Evolutionary conservation across 331 rosid species (phyloP).

Genomic region (Quercus tomentella): DNA sequence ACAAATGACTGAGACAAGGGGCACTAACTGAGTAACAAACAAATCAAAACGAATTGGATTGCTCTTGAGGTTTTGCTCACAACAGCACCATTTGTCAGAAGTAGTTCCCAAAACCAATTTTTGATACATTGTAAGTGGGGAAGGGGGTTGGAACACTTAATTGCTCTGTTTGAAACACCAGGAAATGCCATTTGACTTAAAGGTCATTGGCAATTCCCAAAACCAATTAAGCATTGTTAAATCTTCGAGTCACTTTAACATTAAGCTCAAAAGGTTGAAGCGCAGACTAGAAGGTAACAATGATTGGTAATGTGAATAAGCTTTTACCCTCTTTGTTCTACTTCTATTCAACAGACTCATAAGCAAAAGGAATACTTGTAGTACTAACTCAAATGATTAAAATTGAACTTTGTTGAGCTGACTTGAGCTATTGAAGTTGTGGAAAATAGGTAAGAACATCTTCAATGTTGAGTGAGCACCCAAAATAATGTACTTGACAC

Average conservation of each 20-base stretch:
- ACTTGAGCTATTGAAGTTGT: slow-evolving; percentile 6
- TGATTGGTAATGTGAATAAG: slow-evolving; percentile 10
- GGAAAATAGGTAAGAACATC: neutral
- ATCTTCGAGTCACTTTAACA: neutral
- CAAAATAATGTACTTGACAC: slow-evolving; percentile 1
- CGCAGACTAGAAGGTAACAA: neutral
- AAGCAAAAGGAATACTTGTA: slow-evolving; percentile 8
- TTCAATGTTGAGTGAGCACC: neutral
- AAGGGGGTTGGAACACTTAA: no score
- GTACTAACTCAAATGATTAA: slow-evolving; percentile 15
- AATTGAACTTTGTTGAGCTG: slow-evolving; percentile 1
- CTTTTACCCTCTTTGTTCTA: slow-evolving; percentile 5
- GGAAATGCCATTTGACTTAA: no score
- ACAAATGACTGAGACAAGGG: neutral
- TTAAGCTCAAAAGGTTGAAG: slow-evolving; percentile 4
- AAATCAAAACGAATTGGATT: neutral
- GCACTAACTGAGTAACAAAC: neutral
- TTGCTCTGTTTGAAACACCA: no score
- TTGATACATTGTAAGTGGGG: no score
- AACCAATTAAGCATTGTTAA: neutral
- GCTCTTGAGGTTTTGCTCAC: neutral
- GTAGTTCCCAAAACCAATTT: slow-evolving; percentile 2
- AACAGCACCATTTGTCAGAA: slow-evolving; percentile 7
- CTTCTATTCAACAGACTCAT: neutral
- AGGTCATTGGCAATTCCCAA: neutral